Evolutionary conservation across 2,329 filamentous ascomycete species (phyloP), one percentile per base, ranked within the genome.

Genomic region (Dactylellina drechsleri): DNA sequence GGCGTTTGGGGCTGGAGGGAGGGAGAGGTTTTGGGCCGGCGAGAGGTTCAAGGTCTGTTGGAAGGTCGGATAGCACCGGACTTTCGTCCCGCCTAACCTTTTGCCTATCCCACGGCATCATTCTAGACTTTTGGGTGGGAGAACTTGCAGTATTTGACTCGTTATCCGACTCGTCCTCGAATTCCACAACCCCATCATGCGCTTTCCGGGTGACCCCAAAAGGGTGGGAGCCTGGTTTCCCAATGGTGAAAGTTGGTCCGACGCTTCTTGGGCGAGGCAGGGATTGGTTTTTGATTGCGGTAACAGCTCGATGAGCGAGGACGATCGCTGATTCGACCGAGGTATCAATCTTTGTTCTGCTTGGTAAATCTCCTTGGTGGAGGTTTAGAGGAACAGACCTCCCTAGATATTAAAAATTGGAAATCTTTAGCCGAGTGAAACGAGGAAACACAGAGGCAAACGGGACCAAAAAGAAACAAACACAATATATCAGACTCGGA

Each of bases 181-280:
- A 64, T 70, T 70, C 72, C 72, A 71, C 57, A 71, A 71, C 64
- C 66, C 54, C 66, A 71, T 76, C 72, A 76, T 71, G 72, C 65
- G 62, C 13, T 67, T 54, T 61, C 18, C 65, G 61, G 23, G 54
- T 40, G 36, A 71, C 47, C 28, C 57, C 57, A 45, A 66, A 76
- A 18, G 65, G 65, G 23, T 71, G 56, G 40, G 66, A 62, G 40
- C 43, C 36, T 50, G 56, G 56, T 61, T 66, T 76, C 57, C 54
- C 72, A n/a, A 66, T 61, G n/a, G 66, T 56, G 52, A 66, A 66
- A 3, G 61, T 61, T 36, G 66, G 54, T 18, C 66, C 52, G 47
- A 71, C 66, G 31, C 53, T 61, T 50, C 58, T 71, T 8, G 59
- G 18, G 18, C 57, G 70, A 43, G 61, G 66, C 15, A 70, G 36